These are phyloP conservation scores for Boletus huronensis DNA, from an alignment of 768 basidiomycete genomes.

Conservation along the genomic window DNA sequence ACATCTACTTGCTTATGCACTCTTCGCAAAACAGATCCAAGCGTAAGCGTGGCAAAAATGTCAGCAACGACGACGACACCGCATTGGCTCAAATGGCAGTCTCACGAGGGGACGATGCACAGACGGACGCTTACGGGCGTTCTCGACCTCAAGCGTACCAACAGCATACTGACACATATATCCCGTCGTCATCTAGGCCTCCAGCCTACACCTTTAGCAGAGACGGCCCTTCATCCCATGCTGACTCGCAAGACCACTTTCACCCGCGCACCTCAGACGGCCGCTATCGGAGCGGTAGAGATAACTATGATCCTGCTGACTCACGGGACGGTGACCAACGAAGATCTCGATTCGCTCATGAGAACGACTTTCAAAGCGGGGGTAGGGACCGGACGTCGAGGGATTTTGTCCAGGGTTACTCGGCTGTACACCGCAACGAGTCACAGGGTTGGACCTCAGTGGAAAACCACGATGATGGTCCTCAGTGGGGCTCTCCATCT, in stretches of 20 bases:
- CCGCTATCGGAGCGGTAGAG: slow-evolving; percentile 51
- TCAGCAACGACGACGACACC: slow-evolving; percentile 47
- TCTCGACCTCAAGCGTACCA: slow-evolving; percentile 42
- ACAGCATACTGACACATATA: slow-evolving; percentile 43
- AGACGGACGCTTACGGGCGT: slow-evolving; percentile 52
- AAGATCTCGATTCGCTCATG: slow-evolving; percentile 38
- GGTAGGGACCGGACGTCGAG: slow-evolving; percentile 44
- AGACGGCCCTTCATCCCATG: slow-evolving; percentile 50
- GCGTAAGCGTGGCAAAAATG: slow-evolving; percentile 51
- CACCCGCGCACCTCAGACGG: slow-evolving; percentile 41
- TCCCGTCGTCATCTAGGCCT: slow-evolving; percentile 42
- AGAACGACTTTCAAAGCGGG: slow-evolving; percentile 40
- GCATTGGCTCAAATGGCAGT: slow-evolving; percentile 35
- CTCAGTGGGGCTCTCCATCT: slow-evolving; percentile 42
- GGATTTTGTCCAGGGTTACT: slow-evolving; percentile 44
- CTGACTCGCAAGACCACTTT: slow-evolving; percentile 42
- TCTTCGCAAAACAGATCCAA: slow-evolving; percentile 41
- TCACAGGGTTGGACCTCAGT: slow-evolving; percentile 41
- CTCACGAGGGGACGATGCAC: slow-evolving; percentile 49
- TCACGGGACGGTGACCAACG: slow-evolving; percentile 47
- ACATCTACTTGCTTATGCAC: slow-evolving; percentile 34
- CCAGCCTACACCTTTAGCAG: slow-evolving; percentile 47
- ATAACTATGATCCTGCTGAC: slow-evolving; percentile 43
- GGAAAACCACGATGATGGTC: slow-evolving; percentile 40
- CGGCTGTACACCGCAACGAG: slow-evolving; percentile 46